Percentiles rank a stretch among this genome's conserved stretches.
Evolutionary conservation across 257 asterid species (phyloP).

Genomic region (Catharanthus roseus): DNA sequence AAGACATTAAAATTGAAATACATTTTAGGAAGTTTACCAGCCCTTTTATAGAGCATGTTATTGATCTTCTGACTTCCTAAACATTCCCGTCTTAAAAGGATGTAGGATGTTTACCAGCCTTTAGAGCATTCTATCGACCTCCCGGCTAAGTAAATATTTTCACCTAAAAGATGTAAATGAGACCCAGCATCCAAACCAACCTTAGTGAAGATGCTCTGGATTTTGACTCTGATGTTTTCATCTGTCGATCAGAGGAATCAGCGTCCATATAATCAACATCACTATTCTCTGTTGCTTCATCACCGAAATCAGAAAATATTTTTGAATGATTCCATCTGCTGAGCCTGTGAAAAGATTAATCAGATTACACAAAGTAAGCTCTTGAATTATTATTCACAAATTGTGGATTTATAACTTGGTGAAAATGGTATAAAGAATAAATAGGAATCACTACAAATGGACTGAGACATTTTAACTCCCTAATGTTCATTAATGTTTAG

Average conservation of each 20-base stretch:
- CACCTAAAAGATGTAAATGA: no score
- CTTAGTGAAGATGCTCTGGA: slow-evolving; percentile 52
- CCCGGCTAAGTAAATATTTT: no score
- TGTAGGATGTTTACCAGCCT: no score
- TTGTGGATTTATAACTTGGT: not conserved
- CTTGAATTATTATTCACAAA: not conserved
- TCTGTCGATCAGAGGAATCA: slow-evolving; percentile 34
- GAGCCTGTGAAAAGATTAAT: slow-evolving; percentile 42
- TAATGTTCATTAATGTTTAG: not conserved
- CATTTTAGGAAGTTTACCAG: not conserved
- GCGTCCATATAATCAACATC: slow-evolving; percentile 41
- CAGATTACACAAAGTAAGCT: not conserved
- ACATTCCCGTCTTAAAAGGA: not conserved
- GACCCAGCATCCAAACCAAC: slow-evolving; percentile 34
- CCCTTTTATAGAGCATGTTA: not conserved
- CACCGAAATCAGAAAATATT: slow-evolving; percentile 80
- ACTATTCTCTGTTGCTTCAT: slow-evolving; percentile 48
- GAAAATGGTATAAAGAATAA: not conserved
- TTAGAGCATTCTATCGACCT: no score
- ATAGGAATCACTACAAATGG: not conserved
- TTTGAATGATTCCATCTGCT: slow-evolving; percentile 92
- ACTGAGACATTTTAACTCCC: not conserved
- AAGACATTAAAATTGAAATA: not conserved
- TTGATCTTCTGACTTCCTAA: not conserved
- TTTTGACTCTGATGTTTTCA: slow-evolving; percentile 40